These are phyloP conservation scores for Penicillium sp. DNA, from an alignment of 2,329 filamentous ascomycete species.

Conservation along the genomic window DNA sequence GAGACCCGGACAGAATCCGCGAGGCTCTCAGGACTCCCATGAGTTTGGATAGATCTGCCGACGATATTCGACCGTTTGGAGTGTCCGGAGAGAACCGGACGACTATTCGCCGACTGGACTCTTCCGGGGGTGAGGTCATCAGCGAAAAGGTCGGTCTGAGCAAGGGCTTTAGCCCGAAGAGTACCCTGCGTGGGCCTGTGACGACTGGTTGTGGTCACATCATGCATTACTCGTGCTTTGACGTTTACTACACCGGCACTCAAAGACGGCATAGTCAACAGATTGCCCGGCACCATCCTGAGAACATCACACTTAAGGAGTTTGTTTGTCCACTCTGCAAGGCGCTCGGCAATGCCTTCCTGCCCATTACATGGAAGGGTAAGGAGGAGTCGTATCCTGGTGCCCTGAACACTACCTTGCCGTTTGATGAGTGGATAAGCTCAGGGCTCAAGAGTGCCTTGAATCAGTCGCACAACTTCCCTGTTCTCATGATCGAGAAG, in stretches of 20 bases:
- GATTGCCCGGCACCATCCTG: slow-evolving; percentile 91
- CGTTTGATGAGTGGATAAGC: slow-evolving; percentile 71
- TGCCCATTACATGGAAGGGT: slow-evolving; percentile 94
- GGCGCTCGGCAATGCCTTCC: slow-evolving; percentile 88
- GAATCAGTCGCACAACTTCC: slow-evolving; percentile 51
- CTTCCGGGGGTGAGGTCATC: slow-evolving; percentile 68
- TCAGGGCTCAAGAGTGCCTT: slow-evolving; percentile 56
- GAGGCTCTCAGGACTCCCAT: slow-evolving; percentile 78
- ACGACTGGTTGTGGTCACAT: slow-evolving; percentile 94
- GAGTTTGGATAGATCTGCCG: slow-evolving; percentile 82
- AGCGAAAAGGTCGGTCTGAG: slow-evolving; percentile 81
- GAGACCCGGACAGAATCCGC: slow-evolving; percentile 78
- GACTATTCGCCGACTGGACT: slow-evolving; percentile 72
- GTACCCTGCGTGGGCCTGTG: slow-evolving; percentile 72
- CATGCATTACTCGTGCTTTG: slow-evolving; percentile 97
- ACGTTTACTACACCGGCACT: slow-evolving; percentile 84
- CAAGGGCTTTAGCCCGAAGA: slow-evolving; percentile 77
- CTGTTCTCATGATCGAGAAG: slow-evolving; percentile 40
- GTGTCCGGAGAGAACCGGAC: slow-evolving; percentile 84
- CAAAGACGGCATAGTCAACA: slow-evolving; percentile 83
- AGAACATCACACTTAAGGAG: slow-evolving; percentile 74
- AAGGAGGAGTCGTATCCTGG: slow-evolving; percentile 82
- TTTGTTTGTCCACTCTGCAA: slow-evolving; percentile 98
- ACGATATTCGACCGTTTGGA: slow-evolving; percentile 82
- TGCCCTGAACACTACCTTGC: slow-evolving; percentile 59